Base-by-base conservation (phyloP, 352 stramenopile species). In the Phytophthora multivora region DNA sequence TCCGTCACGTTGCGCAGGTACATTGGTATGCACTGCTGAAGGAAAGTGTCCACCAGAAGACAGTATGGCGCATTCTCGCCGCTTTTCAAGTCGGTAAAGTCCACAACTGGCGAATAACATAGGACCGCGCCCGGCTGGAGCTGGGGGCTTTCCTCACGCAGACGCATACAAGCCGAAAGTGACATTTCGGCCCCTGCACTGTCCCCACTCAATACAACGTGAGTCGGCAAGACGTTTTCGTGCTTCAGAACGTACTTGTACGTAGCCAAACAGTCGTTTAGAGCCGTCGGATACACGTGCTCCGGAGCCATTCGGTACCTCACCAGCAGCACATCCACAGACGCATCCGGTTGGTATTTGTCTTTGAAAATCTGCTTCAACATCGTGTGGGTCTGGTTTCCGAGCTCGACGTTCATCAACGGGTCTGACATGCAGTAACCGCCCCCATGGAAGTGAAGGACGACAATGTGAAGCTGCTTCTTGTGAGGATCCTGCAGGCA, bases 51-150 rank as follows among this genome's bases (percentile, higher is more conserved):
- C 5, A 51, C 46, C 13, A 72, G 42, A 21, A 67, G 38, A 51
- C 63, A 64, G 58, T 68, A 19, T 11, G 63, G 63, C 4, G 49
- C 53, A 5, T 51, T 45, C 11, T 64, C 56, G n/a, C 51, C 56
- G 11, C 46, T 40, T 5, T 49, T 30, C 2, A 18, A 46, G 26
- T 58, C 46, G 10, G 4, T 51, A 13, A 66, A 41, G 49, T 59
- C 57, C 5, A 66, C 57, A 13, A 52, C n/a, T 5, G 57, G 57
- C 5, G 57, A 66, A 28, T 66, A 66, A 41, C 48, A 54, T 8
- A 66, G 40, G 0, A 31, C 57, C 0, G 25, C 57, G 0, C 19
- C 57, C 13, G 57, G 49, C 18, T 59, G 45, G 9, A 66, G 31
- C 35, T 53, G 48, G 4, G 57, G 57, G 6, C 16, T 54, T 2